phyloP scores from a whole-genome alignment of 2,329 filamentous ascomycete genomes.

The Reticulascus tulasneorum region DNA sequence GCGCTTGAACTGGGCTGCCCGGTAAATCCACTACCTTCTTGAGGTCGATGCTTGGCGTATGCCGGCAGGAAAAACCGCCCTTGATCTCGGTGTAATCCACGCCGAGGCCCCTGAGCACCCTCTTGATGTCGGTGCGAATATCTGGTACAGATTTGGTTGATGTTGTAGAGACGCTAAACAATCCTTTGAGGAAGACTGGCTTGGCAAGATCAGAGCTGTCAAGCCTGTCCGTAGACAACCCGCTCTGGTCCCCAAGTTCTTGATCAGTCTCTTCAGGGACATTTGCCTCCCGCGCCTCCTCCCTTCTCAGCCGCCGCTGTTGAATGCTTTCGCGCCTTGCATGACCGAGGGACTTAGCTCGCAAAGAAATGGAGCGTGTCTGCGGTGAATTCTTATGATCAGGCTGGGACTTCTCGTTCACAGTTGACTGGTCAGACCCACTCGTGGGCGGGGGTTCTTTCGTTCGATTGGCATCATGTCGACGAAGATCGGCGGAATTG shows the following conservation, averaged over 20 bases:
- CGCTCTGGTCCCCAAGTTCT: conserved; percentile 63
- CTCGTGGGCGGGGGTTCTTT: conserved; percentile 71
- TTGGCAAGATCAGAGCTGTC: conserved; percentile 78
- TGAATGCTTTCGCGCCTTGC: conserved; percentile 90
- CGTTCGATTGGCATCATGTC: conserved; percentile 48
- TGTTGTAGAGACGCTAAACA: conserved; percentile 96
- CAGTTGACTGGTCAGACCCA: conserved; percentile 71
- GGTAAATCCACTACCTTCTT: conserved; percentile 66
- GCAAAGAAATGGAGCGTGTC: conserved; percentile 59
- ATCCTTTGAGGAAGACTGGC: conserved; percentile 90
- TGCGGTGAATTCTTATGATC: conserved; percentile 49
- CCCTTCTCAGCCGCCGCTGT: conserved; percentile 70
- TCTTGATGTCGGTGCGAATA: conserved; percentile 85
- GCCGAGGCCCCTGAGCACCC: conserved; percentile 80
- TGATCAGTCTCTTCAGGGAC: conserved; percentile 85
- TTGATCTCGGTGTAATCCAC: conserved; percentile 92
- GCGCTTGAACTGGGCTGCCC: conserved; percentile 51
- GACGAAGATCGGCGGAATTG: conserved; percentile 77
- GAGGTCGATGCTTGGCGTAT: conserved; percentile 84
- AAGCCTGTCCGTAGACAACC: conserved; percentile 56
- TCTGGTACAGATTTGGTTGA: conserved; percentile 83
- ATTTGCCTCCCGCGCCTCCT: conserved; percentile 69
- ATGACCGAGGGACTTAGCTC: conserved; percentile 86
- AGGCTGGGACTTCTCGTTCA: conserved; percentile 47
- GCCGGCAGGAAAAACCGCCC: conserved; percentile 86